Base-by-base conservation (phyloP, 768 basidiomycete genomes). In the Tylopilus subfusipes region DNA sequence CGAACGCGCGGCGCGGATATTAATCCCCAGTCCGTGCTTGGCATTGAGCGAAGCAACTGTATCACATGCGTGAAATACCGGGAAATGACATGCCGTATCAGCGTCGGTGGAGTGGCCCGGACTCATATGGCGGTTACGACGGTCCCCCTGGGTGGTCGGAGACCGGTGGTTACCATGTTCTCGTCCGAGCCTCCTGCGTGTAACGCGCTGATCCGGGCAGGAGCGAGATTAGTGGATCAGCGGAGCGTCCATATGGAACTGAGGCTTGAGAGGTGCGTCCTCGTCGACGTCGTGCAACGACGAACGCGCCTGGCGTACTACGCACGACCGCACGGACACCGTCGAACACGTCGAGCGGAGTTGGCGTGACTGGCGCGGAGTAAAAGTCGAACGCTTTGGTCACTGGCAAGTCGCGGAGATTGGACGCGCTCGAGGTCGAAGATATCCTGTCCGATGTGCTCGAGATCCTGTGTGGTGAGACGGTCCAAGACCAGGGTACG, bases 371-470 rank as follows among this genome's bases (percentile, higher is more conserved):
- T 5, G 9, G 50, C 57, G 63, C 58, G 65, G 59, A 56, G 59
- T 42, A 40, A 29, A 34, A 0, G 14, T 43, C 11, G 21, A 21
- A 36, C 2, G 9, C 22, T 34, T 38, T 14, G 1, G 1, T 18
- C 33, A n/a, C n/a, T n/a, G n/a, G n/a, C 10, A 13, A 3, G n/a
- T 68, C 64, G 66, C 64, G 66, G 65, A 66, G 63, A 55, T 66
- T 46, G 48, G 66, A 68, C 10, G 34, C 31, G 6, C 38, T 38
- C 52, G 36, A 48, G 13, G 56, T 67, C 19, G 81, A 82, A 59
- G 83, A 84, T 56, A 79, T 84, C 52, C 62, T 83, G 11, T 75
- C 71, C 47, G 83, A 84, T 52, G 71, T 79, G 5, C 72, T 84
- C 5, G 72, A 70, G 43, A 78, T 84, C 54, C 67, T 84, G n/a